Base-by-base conservation (phyloP, 108 stramenopile genomes). In the Pseudonitzschia multiseries region DNA sequence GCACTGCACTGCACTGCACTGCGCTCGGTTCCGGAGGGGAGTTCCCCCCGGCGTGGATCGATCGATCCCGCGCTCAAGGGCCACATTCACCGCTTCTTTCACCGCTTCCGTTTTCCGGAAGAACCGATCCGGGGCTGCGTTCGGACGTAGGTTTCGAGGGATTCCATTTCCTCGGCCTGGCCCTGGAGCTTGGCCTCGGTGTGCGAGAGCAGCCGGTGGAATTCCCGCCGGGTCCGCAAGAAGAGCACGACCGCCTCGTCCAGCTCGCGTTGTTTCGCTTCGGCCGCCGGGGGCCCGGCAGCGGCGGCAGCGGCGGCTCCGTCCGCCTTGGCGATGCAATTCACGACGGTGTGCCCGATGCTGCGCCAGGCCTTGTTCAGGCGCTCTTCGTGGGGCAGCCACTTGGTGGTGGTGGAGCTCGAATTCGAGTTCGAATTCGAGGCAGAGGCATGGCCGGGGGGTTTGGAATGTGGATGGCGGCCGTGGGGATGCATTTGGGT, bases 101-200 rank as follows among this genome's bases (percentile, higher is more conserved):
- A 62, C 33, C 67, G 52, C 46, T 53, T 70, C 43, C 80, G 80
- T 56, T 81, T 81, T 67, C 69, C 32, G n/a, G n/a, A n/a, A n/a
- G n/a, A n/a, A n/a, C 76, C 81, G 20, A 77, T 31, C 48, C 73
- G 40, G 8, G 83, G 83, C 32, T 70, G 56, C 33, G 77, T 84
- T 24, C 74, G 73, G 8, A 71, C 53, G 44, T 76, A 85, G 31
- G 56, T 63, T 62, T 85, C 81, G 67, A 85, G 57, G 20, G 76
- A 69, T 63, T 81, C 74, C 67, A 74, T 69, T 73, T 85, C 84
- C 60, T 85, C 66, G 2, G 74, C 80, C 68, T 81, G 75, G 21
- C 84, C 84, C 70, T 76, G 65, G 14, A 85, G 66, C 56, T 81
- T 85, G 15, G 84, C 77, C 70, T 85, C 80, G 24, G 81, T 41